These are phyloP conservation scores for Colletotrichum sp. DNA, from an alignment of 2,329 filamentous ascomycete genomes.

Conservation along the genomic window DNA sequence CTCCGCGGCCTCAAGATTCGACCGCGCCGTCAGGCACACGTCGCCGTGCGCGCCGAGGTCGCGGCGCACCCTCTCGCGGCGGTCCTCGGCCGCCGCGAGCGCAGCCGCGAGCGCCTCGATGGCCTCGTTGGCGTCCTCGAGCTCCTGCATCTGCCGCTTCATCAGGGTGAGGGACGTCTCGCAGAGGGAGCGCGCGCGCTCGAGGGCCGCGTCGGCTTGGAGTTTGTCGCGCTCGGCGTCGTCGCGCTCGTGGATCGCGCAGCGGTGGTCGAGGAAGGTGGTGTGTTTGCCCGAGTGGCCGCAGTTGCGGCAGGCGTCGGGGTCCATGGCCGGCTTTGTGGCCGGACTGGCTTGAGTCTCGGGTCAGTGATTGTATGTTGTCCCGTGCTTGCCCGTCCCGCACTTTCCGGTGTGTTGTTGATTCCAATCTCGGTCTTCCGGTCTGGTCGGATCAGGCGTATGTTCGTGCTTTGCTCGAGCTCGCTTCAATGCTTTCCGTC, in stretches of 20 bases:
- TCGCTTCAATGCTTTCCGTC: neutral
- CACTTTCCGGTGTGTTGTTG: neutral
- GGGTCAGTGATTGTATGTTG: neutral
- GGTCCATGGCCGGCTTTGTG: neutral
- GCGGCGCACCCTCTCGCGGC: neutral
- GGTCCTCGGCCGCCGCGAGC: constrained; percentile 3
- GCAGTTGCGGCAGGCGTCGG: constrained; percentile 16
- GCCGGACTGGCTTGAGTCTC: neutral
- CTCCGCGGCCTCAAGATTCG: constrained; percentile 12
- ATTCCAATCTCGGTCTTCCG: neutral
- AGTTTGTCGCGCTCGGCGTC: constrained; percentile 19
- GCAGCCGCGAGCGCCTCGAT: neutral
- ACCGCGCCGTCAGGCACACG: constrained; percentile 1
- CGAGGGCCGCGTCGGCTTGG: constrained; percentile 13
- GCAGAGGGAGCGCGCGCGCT: constrained; percentile 10
- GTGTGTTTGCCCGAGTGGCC: constrained; percentile 17
- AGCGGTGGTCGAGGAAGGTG: constrained; percentile 9
- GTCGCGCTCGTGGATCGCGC: constrained; percentile 18
- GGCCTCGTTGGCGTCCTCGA: constrained; percentile 15
- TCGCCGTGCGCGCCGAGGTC: constrained; percentile 9
- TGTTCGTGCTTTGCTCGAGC: neutral
- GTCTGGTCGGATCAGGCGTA: neutral
- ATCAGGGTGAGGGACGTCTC: constrained; percentile 9
- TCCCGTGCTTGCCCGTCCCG: neutral
- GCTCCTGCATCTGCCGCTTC: constrained; percentile 20